phyloP scores from a whole-genome alignment of 192 early-diverging fungal genomes.

The Entomortierella beljakovae region DNA sequence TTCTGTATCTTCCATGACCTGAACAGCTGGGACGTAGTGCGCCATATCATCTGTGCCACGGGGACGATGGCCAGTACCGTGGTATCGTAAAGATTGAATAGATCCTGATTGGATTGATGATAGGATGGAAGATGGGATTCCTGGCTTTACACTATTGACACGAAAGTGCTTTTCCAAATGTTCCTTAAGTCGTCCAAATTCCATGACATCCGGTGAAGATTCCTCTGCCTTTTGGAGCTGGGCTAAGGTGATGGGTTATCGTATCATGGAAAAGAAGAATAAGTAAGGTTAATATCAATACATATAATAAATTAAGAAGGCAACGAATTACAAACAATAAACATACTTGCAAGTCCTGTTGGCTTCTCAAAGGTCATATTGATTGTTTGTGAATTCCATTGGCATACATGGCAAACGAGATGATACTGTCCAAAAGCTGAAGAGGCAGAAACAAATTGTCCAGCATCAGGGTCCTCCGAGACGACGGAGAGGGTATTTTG shows the following conservation, averaged over 20 bases:
- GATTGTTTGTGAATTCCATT: conserved; percentile 94
- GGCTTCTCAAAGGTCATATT: conserved; percentile 94
- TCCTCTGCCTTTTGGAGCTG: conserved; percentile 89
- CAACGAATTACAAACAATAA: too few relatives aligned
- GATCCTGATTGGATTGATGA: conserved; percentile 48
- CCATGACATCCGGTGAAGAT: conserved; percentile 72
- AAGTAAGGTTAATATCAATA: too few relatives aligned
- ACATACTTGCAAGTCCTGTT: conserved; percentile 85
- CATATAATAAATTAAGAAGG: too few relatives aligned
- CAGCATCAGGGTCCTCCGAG: conserved; percentile 59
- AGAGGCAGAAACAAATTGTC: conserved; percentile 18
- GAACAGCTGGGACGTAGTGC: conserved; percentile 56
- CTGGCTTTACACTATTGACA: conserved; percentile 35
- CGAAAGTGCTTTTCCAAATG: conserved; percentile 86
- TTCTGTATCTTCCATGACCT: conserved; percentile 59
- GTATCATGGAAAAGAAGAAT: neutral
- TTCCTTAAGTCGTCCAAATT: conserved; percentile 87
- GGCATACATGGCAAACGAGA: conserved; percentile 87
- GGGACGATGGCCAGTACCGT: conserved; percentile 30
- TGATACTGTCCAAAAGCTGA: conserved; percentile 67
- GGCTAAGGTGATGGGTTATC: conserved; percentile 51
- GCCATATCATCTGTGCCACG: conserved; percentile 60
- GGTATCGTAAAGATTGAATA: conserved; percentile 38
- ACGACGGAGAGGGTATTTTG: conserved; percentile 82
- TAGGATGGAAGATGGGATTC: conserved; percentile 29